Base-by-base conservation (phyloP, 371 early-diverging fungal genomes). In the Mortierella sp. region DNA sequence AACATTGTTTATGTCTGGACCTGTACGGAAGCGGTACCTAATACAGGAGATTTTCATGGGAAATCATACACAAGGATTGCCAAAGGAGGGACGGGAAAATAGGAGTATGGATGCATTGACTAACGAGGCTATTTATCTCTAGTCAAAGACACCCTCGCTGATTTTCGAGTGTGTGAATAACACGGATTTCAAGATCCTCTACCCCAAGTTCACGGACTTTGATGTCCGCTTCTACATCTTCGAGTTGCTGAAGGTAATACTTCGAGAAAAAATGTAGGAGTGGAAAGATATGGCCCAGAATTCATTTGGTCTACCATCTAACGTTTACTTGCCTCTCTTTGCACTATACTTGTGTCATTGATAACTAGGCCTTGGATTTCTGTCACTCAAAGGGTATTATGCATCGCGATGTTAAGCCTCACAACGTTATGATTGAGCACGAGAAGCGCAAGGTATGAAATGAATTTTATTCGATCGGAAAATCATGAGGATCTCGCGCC, bases 341-440 rank as follows among this genome's bases (percentile, higher is more conserved):
- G 4, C 4, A n/a, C n/a, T n/a, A n/a, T n/a, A n/a, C n/a, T n/a
- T n/a, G n/a, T n/a, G n/a, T n/a, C n/a, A n/a, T n/a, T n/a, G n/a
- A n/a, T n/a, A n/a, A n/a, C 41, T 52, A 90, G 90, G 99, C 99
- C 7, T 86, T 99, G 69, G 99, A 98, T 60, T 99, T 94, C 70
- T 93, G 96, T 73, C 99, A 99, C 78, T 96, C 98, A 19, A 89
- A 93, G 68, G 99, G 99, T 21, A 99, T 99, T 81, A 98, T 99
- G 96, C 99, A 99, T 82, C 90, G 99, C 59, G 99, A 99, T 82
- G 98, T 99, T 53, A 99, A 99, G 83, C 99, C 99, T 37, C 99
- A 99, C 80, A 99, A 99, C 75, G 98, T 99, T 27, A 99, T 99
- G 95, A 99, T 99, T 79, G 97, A 99, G 80, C 97, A 97, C 71